These are phyloP conservation scores for Rhizophora mangle DNA, from an alignment of 345 rosid genomes.

Conservation along the genomic window DNA sequence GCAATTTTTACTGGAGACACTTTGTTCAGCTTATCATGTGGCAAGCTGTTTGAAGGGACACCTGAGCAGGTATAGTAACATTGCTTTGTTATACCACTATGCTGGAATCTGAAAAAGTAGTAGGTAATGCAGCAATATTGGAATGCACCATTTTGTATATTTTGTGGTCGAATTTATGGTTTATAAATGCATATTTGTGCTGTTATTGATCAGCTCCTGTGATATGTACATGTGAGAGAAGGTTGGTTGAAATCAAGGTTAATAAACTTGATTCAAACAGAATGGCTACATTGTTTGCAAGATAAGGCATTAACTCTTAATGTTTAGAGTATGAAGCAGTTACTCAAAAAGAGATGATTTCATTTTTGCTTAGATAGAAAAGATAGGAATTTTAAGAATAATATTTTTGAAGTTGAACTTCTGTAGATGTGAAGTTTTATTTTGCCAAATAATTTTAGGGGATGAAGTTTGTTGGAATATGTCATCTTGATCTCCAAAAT, in stretches of 20 bases:
- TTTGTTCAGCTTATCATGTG: slow-evolving; percentile 93
- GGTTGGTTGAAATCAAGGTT: not conserved
- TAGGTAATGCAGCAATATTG: not conserved
- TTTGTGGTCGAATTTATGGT: not conserved
- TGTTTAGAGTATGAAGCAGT: too few relatives aligned
- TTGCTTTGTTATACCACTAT: not conserved
- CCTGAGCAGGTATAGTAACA: slow-evolving; percentile 62
- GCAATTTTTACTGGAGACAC: slow-evolving; percentile 90
- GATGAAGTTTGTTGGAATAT: too few relatives aligned
- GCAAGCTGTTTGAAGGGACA: slow-evolving; percentile 89
- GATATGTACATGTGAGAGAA: not conserved
- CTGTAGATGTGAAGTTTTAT: not conserved
- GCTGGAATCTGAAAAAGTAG: not conserved
- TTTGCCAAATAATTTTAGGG: too few relatives aligned
- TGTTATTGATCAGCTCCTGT: not conserved
- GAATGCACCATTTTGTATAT: not conserved
- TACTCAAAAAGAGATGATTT: too few relatives aligned
- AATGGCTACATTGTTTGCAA: not conserved
- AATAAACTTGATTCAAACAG: not conserved
- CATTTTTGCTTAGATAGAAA: too few relatives aligned
- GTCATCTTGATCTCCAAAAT: too few relatives aligned
- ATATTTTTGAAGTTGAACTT: not conserved
- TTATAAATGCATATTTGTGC: not conserved
- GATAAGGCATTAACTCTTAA: too few relatives aligned
- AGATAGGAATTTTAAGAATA: too few relatives aligned